Conservation (phyloP, 495 filamentous ascomycete genomes). For the Chaetomium fimeti region DNA sequence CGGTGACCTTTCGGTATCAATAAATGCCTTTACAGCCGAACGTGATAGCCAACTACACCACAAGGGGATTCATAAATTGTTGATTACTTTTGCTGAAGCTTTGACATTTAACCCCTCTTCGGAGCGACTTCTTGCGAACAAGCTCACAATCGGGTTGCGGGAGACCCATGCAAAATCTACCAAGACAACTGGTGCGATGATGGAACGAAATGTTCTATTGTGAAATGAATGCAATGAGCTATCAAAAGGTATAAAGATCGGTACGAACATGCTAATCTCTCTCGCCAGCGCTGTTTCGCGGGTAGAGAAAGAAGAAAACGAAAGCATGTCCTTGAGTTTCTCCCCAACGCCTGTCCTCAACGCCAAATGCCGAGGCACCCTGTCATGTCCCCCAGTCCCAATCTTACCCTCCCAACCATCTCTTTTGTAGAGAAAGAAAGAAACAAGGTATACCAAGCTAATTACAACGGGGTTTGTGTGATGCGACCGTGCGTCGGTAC, state of each 20-base stretch:
- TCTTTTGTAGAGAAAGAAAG: constrained; percentile 4
- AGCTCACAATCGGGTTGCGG: too few species aligned
- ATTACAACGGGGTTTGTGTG: constrained; percentile 6
- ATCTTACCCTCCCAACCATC: background rate
- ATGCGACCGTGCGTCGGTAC: background rate
- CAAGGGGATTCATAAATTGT: constrained; percentile 19
- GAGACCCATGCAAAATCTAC: background rate
- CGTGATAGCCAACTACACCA: constrained; percentile 32
- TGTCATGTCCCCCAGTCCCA: constrained; percentile 5
- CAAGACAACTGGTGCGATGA: background rate
- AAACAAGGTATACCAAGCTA: constrained; percentile 6
- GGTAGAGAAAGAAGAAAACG: background rate
- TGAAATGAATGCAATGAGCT: background rate
- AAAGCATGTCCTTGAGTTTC: background rate
- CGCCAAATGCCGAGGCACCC: constrained; percentile 9
- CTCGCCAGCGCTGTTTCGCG: background rate
- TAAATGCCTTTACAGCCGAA: constrained; percentile 27
- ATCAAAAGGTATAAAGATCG: background rate
- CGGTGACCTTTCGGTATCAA: constrained; percentile 30
- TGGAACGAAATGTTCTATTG: background rate
- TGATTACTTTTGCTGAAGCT: background rate
- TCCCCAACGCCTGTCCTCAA: constrained; percentile 14
- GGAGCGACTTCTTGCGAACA: too few species aligned
- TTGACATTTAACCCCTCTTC: background rate
- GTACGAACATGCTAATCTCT: background rate